A percentile compares a stretch with the other conserved stretches of the same genome.
Evolutionary conservation across 202 grass and related monocot species (phyloP).

Genomic region (Zizania palustris): DNA sequence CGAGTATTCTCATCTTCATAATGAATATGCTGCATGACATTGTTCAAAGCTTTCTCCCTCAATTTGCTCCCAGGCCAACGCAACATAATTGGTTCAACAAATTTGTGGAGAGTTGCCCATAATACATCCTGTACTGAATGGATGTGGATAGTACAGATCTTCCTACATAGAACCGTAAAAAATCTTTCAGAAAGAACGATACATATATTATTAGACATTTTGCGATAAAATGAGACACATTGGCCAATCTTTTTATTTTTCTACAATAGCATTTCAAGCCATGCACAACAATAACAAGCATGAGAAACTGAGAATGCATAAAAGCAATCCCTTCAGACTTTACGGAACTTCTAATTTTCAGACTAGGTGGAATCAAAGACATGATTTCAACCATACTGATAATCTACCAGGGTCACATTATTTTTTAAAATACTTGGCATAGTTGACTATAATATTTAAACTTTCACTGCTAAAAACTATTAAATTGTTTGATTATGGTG

Average conservation of each 20-base stretch:
- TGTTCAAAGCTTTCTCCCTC: slow-evolving; percentile 73
- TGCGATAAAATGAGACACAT: slow-evolving; percentile 18
- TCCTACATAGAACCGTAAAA: slow-evolving; percentile 60
- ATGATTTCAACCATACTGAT: slow-evolving; percentile 13
- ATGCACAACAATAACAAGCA: background rate
- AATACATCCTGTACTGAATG: slow-evolving; percentile 88
- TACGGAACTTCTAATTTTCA: slow-evolving; percentile 19
- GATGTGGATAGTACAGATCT: slow-evolving; percentile 91
- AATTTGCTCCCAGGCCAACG: slow-evolving; percentile 81
- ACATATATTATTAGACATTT: slow-evolving; percentile 12
- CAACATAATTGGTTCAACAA: slow-evolving; percentile 85
- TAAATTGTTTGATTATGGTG: too few relatives aligned
- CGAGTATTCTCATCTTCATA: slow-evolving; percentile 97
- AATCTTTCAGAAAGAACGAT: slow-evolving; percentile 18
- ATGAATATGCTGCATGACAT: slow-evolving; percentile 82
- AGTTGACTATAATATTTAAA: background rate
- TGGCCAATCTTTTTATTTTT: background rate
- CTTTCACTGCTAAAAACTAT: background rate
- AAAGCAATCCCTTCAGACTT: background rate
- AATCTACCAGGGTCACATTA: slow-evolving; percentile 18
- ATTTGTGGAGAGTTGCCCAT: slow-evolving; percentile 89
- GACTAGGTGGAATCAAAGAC: background rate
- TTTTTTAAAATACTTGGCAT: background rate
- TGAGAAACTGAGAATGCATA: slow-evolving; percentile 18
- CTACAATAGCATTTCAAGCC: slow-evolving; percentile 10